Evolutionary conservation across 768 basidiomycete genomes (phyloP).

Genomic region (Cystofilobasidium bisporidii): DNA sequence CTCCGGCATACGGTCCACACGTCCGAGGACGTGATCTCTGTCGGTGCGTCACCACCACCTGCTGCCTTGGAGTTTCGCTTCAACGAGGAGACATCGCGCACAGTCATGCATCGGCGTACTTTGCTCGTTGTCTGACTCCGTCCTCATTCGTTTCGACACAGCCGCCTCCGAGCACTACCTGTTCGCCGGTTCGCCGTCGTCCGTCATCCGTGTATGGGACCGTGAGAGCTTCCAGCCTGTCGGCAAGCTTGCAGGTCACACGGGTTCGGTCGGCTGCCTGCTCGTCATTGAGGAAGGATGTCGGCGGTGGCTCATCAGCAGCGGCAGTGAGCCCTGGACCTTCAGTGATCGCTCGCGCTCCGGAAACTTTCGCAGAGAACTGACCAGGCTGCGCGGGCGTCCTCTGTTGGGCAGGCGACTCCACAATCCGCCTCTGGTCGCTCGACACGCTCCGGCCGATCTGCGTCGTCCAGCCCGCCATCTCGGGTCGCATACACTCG

Average conservation of each 20-base stretch:
- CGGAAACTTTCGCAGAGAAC: no score
- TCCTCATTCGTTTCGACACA: not conserved
- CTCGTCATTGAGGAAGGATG: slow-evolving; percentile 15
- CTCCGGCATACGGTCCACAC: slow-evolving; percentile 20
- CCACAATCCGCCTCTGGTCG: slow-evolving; percentile 22
- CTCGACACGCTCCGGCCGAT: slow-evolving; percentile 11
- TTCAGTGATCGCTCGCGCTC: not conserved
- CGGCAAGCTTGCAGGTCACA: slow-evolving; percentile 11
- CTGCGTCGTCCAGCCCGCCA: slow-evolving; percentile 16
- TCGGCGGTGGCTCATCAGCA: slow-evolving; percentile 23
- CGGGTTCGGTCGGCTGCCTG: slow-evolving; percentile 16
- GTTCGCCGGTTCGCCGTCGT: slow-evolving; percentile 24
- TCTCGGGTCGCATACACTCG: slow-evolving; percentile 19
- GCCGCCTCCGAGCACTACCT: slow-evolving; percentile 10
- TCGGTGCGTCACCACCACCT: slow-evolving; percentile 3
- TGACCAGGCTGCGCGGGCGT: not conserved
- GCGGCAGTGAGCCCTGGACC: slow-evolving; percentile 14
- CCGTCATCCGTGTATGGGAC: slow-evolving; percentile 21
- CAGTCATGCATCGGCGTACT: not conserved
- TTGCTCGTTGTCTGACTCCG: not conserved
- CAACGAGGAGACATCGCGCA: no score
- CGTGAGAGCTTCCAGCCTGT: slow-evolving; percentile 9
- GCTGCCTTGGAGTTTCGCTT: no score
- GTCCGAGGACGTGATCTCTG: slow-evolving; percentile 10
- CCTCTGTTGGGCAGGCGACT: slow-evolving; percentile 14